Percentiles rank a stretch among this genome's conserved stretches.
Evolutionary conservation across 352 stramenopile genomes (phyloP).

Genomic region (Phytophthora sojae): DNA sequence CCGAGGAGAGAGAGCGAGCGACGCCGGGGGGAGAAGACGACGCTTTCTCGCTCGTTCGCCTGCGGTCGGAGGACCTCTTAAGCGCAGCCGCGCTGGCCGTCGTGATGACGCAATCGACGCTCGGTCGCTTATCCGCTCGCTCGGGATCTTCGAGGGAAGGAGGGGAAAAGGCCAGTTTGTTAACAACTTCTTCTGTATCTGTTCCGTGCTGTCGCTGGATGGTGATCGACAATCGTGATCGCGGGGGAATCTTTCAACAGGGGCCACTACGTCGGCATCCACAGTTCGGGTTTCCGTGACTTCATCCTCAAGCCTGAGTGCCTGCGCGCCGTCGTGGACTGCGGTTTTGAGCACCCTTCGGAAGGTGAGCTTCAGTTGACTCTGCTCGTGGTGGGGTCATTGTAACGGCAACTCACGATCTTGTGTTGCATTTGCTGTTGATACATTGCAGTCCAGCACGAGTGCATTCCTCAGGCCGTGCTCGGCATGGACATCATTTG

Average conservation of each 20-base stretch:
- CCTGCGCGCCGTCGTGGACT: conserved; percentile 98
- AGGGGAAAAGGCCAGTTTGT: conserved; percentile 55
- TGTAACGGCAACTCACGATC: conserved; percentile 21
- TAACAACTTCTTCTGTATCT: conserved; percentile 90
- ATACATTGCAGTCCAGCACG: conserved; percentile 93
- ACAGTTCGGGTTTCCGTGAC: conserved; percentile 99
- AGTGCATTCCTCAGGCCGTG: conserved; percentile 99
- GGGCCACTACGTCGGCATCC: conserved; percentile 99
- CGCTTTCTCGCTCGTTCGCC: conserved; percentile 29
- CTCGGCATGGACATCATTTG: conserved; percentile 99
- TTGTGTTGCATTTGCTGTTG: conserved; percentile 10
- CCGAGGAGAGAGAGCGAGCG: conserved; percentile 26
- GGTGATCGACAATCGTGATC: conserved; percentile 33
- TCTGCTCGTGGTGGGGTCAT: neutral
- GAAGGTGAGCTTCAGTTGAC: conserved; percentile 85
- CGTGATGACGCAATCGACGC: conserved; percentile 32
- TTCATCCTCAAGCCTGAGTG: conserved; percentile 99
- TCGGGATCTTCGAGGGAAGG: conserved; percentile 19
- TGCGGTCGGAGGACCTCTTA: conserved; percentile 27
- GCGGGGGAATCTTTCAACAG: conserved; percentile 59
- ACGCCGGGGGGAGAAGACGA: conserved; percentile 25
- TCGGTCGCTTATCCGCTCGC: conserved; percentile 30
- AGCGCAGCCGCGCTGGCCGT: conserved; percentile 19
- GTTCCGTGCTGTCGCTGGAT: conserved; percentile 47
- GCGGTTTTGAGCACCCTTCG: conserved; percentile 99